Evolutionary conservation across 352 stramenopile species (phyloP), one percentile per base, ranked within the genome.

Genomic region (Phytophthora megakarya): DNA sequence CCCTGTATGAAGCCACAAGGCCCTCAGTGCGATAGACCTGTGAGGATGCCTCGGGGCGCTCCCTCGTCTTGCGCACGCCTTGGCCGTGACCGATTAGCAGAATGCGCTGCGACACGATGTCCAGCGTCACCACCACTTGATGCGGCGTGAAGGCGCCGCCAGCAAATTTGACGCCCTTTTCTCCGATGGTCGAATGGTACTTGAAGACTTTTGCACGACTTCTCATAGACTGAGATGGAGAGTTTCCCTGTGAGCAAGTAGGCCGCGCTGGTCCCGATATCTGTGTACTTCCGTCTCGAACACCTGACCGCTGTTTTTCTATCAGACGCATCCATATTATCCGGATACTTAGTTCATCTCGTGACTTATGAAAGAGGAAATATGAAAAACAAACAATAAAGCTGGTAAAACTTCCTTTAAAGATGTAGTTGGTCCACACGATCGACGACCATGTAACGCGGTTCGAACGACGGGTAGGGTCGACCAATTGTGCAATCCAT

Each of bases 51-150:
- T 81, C n/a, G 18, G 78, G 58, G 16, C 74, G 75, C 56, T 90
- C 79, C 35, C 80, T 71, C 3, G 78, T 90, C 69, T 82, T 78
- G 58, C 73, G 78, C 19, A 76, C 72, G 57, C 88, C 66, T 42
- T 82, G 66, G 39, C 85, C 85, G 65, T 96, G 87, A 23, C 80
- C 84, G 58, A 79, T 86, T 37, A 96, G 84, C 89, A 96, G 96
- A 83, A 96, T 92, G 50, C 81, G 81, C 60, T 96, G 89, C 43
- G 86, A 93, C 55, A 96, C 87, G 51, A 96, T 94, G 65, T 96
- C 89, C 13, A 96, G 75, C 46, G 88, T 86, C 39, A 96, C 88
- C 43, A 96, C 84, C 30, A 96, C 75, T 32, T 43, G n/a, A n/a
- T n/a, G n/a, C n/a, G 88, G 95, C 35, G 88, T 86, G 32, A 73